Percentiles rank a stretch among this genome's conserved stretches.
Evolutionary conservation across 305 asterid species (phyloP).

Genomic region (Ajuga reptans): DNA sequence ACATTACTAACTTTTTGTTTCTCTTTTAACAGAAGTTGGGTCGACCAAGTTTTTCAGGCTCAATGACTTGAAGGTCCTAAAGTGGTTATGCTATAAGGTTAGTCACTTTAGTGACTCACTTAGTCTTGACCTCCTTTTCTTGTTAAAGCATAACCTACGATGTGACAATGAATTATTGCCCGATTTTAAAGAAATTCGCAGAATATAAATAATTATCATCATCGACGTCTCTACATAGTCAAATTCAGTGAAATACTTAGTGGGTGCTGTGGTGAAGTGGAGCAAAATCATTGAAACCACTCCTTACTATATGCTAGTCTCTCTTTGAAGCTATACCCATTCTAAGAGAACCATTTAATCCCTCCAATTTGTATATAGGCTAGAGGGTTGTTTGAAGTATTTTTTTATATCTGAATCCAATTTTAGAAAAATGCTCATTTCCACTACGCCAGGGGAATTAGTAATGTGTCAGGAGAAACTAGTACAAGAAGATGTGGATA

Average conservation of each 20-base stretch:
- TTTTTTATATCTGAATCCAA: neutral
- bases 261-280: neutral
- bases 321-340: neutral
- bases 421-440: neutral
- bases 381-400: neutral
- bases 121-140: conserved; percentile 19
- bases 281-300: neutral
- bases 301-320: neutral
- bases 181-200: neutral
- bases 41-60: conserved; percentile 76
- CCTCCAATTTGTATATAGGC: neutral
- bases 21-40: conserved; percentile 57
- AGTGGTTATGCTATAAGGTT: conserved; percentile 82
- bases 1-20: conserved; percentile 17
- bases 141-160: neutral
- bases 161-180: neutral
- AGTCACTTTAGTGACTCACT: conserved; percentile 22
- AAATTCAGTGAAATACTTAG: neutral
- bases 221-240: neutral
- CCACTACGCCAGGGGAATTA: too few species aligned
- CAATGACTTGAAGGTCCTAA: conserved; percentile 69
- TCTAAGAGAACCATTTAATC: neutral
- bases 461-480: too few species aligned
- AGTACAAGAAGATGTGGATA: too few species aligned
- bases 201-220: neutral